A percentile compares a stretch with the other conserved stretches of the same genome.
These are phyloP conservation scores for Dictyostelium capitatum DNA, from an alignment of 78 protist genomes.

Conservation along the genomic window DNA sequence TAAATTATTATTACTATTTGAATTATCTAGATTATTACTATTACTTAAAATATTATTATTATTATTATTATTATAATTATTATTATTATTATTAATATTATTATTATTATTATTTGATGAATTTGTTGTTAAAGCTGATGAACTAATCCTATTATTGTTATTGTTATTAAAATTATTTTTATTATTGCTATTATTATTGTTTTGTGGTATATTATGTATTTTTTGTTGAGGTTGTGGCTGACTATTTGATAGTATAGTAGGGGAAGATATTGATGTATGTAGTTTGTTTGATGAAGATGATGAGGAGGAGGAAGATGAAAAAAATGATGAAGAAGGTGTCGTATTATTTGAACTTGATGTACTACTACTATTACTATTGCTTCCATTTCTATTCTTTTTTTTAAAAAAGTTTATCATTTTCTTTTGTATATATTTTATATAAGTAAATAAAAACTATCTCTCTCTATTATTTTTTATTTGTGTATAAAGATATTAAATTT, in stretches of 20 bases:
- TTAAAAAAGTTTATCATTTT: slow-evolving; percentile 10
- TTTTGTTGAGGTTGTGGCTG: neutral
- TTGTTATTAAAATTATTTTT: neutral
- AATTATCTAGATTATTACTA: neutral
- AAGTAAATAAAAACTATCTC: too few relatives aligned
- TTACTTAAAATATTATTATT: neutral
- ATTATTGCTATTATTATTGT: too few relatives aligned
- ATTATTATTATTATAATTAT: neutral
- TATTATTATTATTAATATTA: neutral
- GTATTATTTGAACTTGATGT: neutral
- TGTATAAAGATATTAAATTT: too few relatives aligned
- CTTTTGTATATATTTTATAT: too few relatives aligned
- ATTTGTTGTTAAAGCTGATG: neutral
- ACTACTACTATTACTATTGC: neutral
- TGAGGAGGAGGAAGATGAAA: neutral
- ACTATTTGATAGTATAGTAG: neutral
- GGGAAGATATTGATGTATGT: neutral
- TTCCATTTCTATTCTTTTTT: neutral
- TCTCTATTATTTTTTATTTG: too few relatives aligned
- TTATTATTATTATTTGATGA: too few relatives aligned
- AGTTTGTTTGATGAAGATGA: neutral
- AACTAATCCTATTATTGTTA: neutral
- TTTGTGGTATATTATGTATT: neutral
- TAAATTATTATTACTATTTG: neutral
- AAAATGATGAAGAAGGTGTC: neutral